These are phyloP conservation scores for Oryza glumipatula DNA, from an alignment of 176 grass and related monocot genomes.

Conservation along the genomic window DNA sequence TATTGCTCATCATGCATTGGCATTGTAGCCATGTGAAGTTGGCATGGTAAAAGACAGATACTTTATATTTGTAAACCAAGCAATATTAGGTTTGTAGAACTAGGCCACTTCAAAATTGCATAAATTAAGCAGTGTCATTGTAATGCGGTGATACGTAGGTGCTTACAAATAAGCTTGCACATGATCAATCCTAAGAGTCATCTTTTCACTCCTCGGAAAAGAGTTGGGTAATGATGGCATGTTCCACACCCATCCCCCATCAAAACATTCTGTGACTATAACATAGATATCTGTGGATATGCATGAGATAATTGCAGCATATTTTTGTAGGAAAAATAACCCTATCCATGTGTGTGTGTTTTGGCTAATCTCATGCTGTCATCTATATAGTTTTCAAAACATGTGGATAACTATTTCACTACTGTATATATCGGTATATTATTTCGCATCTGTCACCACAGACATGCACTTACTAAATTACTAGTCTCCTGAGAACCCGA, in stretches of 20 bases:
- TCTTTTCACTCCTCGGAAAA: not conserved
- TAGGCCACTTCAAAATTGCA: not conserved
- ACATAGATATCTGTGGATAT: not conserved
- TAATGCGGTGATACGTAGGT: not conserved
- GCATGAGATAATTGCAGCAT: not conserved
- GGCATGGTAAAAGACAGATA: not conserved
- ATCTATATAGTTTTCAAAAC: not conserved
- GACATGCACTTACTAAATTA: not conserved
- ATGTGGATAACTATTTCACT: not conserved
- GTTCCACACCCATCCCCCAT: not conserved
- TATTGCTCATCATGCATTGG: not conserved
- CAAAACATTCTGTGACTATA: not conserved
- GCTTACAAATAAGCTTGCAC: not conserved
- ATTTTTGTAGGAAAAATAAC: not conserved
- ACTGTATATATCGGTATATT: not conserved
- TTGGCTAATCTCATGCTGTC: not conserved
- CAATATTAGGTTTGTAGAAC: conserved; percentile 1
- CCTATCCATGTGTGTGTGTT: not conserved
- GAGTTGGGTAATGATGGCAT: not conserved
- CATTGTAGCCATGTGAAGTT: not conserved
- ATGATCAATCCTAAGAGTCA: conserved; percentile 2
- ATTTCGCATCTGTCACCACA: not conserved
- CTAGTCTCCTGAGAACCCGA: not conserved
- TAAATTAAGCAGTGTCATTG: not conserved
- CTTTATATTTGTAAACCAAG: conserved; percentile 5